Percentiles rank a stretch among this genome's conserved stretches.
These are phyloP conservation scores for Jaenimonas drosophilae DNA, from an alignment of 208 protist species.

Conservation along the genomic window DNA sequence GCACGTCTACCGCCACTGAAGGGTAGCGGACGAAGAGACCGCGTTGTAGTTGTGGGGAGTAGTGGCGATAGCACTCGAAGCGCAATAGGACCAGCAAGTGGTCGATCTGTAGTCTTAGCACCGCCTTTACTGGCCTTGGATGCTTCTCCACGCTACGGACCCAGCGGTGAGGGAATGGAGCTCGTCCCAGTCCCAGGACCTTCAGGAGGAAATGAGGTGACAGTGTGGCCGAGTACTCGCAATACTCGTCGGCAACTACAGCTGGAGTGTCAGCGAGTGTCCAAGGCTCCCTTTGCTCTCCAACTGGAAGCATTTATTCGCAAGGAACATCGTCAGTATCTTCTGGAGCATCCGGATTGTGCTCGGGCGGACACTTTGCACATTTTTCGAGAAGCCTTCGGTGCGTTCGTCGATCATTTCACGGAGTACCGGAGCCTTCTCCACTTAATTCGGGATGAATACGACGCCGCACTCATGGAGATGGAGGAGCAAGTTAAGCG, in stretches of 20 bases:
- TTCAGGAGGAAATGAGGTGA: background rate
- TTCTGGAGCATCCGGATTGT: conserved; percentile 50
- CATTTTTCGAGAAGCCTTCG: conserved; percentile 78
- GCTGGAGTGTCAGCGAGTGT: conserved; percentile 1
- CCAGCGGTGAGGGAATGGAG: background rate
- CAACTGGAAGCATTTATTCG: conserved; percentile 81
- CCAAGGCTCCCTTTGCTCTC: conserved; percentile 59
- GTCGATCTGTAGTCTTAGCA: too few relatives aligned
- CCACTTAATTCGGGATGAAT: conserved; percentile 71
- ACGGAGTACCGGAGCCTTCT: conserved; percentile 64
- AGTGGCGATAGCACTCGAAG: too few relatives aligned
- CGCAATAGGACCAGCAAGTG: too few relatives aligned
- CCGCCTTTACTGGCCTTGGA: too few relatives aligned
- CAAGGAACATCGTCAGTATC: conserved; percentile 59
- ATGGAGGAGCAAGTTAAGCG: conserved; percentile 30
- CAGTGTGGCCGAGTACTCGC: conserved; percentile 4
- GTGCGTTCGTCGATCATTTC: conserved; percentile 75
- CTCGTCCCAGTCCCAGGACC: background rate
- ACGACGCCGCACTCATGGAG: conserved; percentile 63
- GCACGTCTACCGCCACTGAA: too few relatives aligned
- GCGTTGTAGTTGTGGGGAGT: too few relatives aligned
- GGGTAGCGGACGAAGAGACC: too few relatives aligned
- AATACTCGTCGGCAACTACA: background rate
- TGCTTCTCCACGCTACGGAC: too few relatives aligned
- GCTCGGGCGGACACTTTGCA: conserved; percentile 59